Base-by-base conservation (phyloP, 2,329 filamentous ascomycete genomes). In the Monilinia fructicola region DNA sequence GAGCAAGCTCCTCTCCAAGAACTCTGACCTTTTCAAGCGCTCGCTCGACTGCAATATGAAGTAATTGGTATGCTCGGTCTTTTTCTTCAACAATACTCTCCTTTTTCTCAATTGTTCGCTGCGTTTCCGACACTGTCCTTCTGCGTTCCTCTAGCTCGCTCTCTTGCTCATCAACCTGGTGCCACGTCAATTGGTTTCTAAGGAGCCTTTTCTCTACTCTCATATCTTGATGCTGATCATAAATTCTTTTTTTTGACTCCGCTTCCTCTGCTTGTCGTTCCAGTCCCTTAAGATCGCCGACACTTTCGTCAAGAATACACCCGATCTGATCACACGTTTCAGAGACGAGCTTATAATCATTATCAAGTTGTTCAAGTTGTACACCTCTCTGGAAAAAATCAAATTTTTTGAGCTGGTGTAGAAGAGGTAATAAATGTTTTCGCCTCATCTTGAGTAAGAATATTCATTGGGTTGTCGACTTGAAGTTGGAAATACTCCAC, bases 381-480 rank as follows among this genome's bases (percentile, higher is more conserved):
- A 97, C 96, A 35, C 95, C 95, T 73, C 93, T 92, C 68, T 97
- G 85, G 75, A 99, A 99, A 74, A 97, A 97, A 72, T 92, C 95
- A 82, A 98, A 99, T 77, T 99, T 99, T 99, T 68, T 94, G 88
- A 4, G 85, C 81, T 0, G 93, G 86, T 2, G 87, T 90, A 16
- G 95, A 94, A 46, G 89, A 86, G 74, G 94, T 96, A 54, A 99
- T 84, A 73, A 99, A 99, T 67, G 96, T 91, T 14, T 95, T 88
- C 14, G 95, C 95, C 78, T 93, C 93, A 76, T 99, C 95, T 77
- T 99, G 95, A 0, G 93, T 97, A 23, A 99, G 83, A 9, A 98
- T 91, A 68, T 96, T 98, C 81, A 99, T 89, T 0, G 95, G 95
- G 73, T 99, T 99, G 75, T 98, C 94, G 67, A 99, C 92, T 77